phyloP scores from a whole-genome alignment of 2,329 filamentous ascomycete species.

The Furcasterigmium sp. region DNA sequence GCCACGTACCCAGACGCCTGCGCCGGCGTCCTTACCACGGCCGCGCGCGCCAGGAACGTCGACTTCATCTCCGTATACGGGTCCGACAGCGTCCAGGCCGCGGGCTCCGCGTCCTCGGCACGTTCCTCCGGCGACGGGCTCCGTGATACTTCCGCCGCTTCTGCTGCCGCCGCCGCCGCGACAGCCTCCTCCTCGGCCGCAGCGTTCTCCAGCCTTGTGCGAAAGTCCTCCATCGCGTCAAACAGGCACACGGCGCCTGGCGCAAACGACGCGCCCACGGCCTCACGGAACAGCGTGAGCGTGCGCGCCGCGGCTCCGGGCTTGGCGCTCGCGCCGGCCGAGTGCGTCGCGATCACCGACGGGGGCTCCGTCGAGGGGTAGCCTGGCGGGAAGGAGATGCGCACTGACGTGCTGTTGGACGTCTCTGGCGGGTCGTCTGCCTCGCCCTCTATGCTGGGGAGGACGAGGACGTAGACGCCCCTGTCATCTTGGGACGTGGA shows the following conservation, averaged over 20 bases:
- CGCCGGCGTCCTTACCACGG: slow-evolving; percentile 60
- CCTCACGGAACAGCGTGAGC: slow-evolving; percentile 62
- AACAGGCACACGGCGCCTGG: slow-evolving; percentile 81
- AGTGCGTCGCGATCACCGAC: slow-evolving; percentile 70
- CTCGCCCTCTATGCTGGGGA: slow-evolving; percentile 38
- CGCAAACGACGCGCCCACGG: slow-evolving; percentile 62
- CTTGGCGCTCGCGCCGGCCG: slow-evolving; percentile 61
- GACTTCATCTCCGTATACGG: slow-evolving; percentile 78
- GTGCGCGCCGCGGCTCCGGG: slow-evolving; percentile 69
- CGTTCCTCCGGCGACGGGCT: background rate
- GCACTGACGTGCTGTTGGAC: slow-evolving; percentile 48
- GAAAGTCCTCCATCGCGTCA: slow-evolving; percentile 76
- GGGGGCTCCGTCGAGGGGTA: slow-evolving; percentile 75
- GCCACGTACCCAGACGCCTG: slow-evolving; percentile 68
- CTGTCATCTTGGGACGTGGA: slow-evolving; percentile 30
- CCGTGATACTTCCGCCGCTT: slow-evolving; percentile 6
- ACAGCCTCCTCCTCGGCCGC: too few relatives aligned
- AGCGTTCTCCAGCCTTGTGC: slow-evolving; percentile 8
- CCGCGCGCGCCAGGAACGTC: slow-evolving; percentile 76
- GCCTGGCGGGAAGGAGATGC: slow-evolving; percentile 61
- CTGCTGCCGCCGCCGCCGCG: slow-evolving; percentile 9
- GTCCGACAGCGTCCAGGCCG: slow-evolving; percentile 68
- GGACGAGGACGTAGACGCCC: slow-evolving; percentile 54
- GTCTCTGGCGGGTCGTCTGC: background rate
- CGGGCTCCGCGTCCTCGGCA: too few relatives aligned